phyloP scores from a whole-genome alignment of 2,329 filamentous ascomycete species.

The Emmonsiellopsis sp. region DNA sequence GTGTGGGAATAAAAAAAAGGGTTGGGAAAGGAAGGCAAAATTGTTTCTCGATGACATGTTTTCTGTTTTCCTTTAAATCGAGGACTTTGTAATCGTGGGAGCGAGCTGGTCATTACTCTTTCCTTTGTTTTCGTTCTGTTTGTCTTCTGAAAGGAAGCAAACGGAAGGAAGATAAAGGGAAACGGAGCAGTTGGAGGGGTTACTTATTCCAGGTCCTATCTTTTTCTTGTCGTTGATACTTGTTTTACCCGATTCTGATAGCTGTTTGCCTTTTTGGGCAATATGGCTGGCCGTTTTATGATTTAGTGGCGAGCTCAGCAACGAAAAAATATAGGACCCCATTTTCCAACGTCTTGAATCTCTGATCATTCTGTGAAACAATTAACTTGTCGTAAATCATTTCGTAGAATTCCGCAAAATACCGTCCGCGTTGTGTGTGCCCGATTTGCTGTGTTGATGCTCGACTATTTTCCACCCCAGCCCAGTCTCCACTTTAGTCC shows the following conservation, averaged over 20 bases:
- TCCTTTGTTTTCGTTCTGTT: conserved; percentile 10
- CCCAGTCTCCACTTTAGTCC: background rate
- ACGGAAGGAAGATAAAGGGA: background rate
- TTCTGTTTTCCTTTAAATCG: conserved; percentile 10
- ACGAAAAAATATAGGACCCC: background rate
- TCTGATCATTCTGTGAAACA: too few relatives aligned
- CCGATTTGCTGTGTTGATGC: too few relatives aligned
- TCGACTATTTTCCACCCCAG: background rate
- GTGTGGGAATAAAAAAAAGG: conserved; percentile 23
- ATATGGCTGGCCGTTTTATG: too few relatives aligned
- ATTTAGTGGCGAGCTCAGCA: too few relatives aligned
- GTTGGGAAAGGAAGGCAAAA: background rate
- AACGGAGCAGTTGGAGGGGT: conserved; percentile 10
- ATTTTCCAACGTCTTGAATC: background rate
- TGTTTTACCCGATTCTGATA: background rate
- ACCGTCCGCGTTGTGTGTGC: too few relatives aligned
- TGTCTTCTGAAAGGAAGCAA: background rate
- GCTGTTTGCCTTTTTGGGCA: background rate
- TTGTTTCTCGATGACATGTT: background rate
- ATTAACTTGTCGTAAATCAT: too few relatives aligned
- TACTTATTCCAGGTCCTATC: background rate
- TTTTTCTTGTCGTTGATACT: background rate
- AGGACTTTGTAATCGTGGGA: conserved; percentile 15
- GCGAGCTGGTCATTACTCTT: conserved; percentile 28
- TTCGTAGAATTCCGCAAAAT: too few relatives aligned